Base-by-base conservation (phyloP, 768 basidiomycete species). In the Termitomyces sp. region DNA sequence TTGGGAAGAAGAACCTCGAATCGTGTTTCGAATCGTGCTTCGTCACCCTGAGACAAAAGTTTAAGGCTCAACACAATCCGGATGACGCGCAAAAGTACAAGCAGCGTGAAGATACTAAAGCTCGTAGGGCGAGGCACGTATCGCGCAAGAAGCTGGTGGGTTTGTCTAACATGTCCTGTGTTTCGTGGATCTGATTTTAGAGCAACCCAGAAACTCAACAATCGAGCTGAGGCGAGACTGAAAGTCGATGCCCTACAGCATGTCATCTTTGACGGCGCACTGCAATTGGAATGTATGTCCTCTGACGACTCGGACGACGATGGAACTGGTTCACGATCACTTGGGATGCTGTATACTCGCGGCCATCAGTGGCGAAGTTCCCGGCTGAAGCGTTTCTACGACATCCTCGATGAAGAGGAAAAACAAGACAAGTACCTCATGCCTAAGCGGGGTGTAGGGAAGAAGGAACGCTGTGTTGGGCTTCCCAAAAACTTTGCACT, bases 241-340 rank as follows among this genome's bases (percentile, higher is more conserved):
- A 80, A 76, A 52, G 66, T 82, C 24, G 69, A 68, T 24, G 70
- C 63, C 0, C 85, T 88, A 56, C 77, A 82, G 53, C 83, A 88
- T 66, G 72, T 81, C 24, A 76, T 72, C 14, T 90, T 90, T 62
- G 85, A 89, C 62, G 81, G 81, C 14, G 87, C 88, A 14, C 67
- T 90, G 54, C 83, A 85, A 57, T 58, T 81, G 19, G 88, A 90
- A 45, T 90, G 87, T 68, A 88, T 90, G 84, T 90, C 88, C 26
- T 85, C 84, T 30, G 88, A 90, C 60, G 88, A 90, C 65, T 89
- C 88, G 14, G 82, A 82, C 58, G 70, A 68, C 47, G 86, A 85
- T 35, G 69, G 67, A 30, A 66, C 67, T 56, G 61, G 49, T 42
- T 58, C 62, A 4, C 70, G 65, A 41, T 65, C 68, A 37, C 66